Conservation (phyloP, 2,329 filamentous ascomycete species). For the Aurifilum marmelostoma region DNA sequence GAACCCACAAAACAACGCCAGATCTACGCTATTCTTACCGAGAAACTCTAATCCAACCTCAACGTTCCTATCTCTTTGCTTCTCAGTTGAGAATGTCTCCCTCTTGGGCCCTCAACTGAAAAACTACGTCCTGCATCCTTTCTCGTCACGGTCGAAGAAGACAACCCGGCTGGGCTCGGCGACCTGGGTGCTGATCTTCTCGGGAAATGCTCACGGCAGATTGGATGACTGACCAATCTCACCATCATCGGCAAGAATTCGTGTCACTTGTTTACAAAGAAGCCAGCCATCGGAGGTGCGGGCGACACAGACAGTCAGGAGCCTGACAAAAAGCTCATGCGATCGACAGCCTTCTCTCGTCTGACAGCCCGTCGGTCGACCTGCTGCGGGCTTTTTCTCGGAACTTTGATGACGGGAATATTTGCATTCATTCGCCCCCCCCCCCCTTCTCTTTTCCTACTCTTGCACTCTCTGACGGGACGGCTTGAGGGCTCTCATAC, state of each 20-base stretch:
- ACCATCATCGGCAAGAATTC: not conserved
- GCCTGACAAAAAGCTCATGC: not conserved
- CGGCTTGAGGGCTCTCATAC: not conserved
- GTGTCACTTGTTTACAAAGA: not conserved
- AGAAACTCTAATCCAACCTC: constrained; percentile 30
- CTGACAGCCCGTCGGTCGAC: not conserved
- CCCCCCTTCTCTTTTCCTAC: no score
- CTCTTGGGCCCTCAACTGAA: not conserved
- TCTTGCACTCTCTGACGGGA: not conserved
- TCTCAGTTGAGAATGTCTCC: not conserved
- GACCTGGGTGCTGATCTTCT: not conserved
- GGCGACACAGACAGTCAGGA: not conserved
- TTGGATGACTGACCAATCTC: not conserved
- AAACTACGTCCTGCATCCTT: constrained; percentile 12
- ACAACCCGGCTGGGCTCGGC: not conserved
- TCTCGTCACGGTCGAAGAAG: not conserved
- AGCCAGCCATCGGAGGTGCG: not conserved
- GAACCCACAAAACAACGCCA: constrained; percentile 27
- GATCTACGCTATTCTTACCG: constrained; percentile 31
- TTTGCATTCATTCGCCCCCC: not conserved
- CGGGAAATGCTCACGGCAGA: not conserved
- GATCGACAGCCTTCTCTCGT: not conserved
- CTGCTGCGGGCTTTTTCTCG: not conserved
- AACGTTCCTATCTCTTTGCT: not conserved
- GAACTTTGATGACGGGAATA: not conserved